phyloP scores from a whole-genome alignment of 805 yeast species.

The Cyberlindnera americana region DNA sequence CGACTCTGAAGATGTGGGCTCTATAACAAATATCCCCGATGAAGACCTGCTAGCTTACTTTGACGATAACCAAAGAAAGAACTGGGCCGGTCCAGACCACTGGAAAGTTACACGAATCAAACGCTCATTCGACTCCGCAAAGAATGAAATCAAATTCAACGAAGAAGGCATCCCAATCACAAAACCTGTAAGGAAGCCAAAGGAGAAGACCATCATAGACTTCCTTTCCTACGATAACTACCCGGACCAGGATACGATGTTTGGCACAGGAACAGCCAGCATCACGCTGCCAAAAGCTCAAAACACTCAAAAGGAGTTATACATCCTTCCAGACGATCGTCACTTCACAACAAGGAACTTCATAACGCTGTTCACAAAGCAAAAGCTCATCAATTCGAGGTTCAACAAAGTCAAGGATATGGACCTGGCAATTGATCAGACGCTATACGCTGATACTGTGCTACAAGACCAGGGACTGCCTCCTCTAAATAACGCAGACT shows the following conservation, averaged over 20 bases:
- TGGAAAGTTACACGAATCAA: slow-evolving; percentile 77
- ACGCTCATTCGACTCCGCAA: slow-evolving; percentile 22
- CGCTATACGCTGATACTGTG: slow-evolving; percentile 63
- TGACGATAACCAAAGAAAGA: slow-evolving; percentile 62
- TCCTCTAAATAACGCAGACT: slow-evolving; percentile 35
- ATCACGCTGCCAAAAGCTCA: slow-evolving; percentile 40
- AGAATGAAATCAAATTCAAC: slow-evolving; percentile 4
- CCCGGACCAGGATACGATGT: slow-evolving; percentile 37
- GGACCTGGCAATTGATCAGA: slow-evolving; percentile 50
- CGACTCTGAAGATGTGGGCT: slow-evolving; percentile 17
- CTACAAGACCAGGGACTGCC: slow-evolving; percentile 25
- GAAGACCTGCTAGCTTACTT: slow-evolving; percentile 74
- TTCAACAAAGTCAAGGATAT: slow-evolving; percentile 24
- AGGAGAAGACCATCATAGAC: slow-evolving; percentile 40
- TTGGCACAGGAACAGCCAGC: slow-evolving; percentile 34
- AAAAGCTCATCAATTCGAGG: slow-evolving; percentile 42
- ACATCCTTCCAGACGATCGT: slow-evolving; percentile 68
- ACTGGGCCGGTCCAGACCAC: slow-evolving; percentile 92
- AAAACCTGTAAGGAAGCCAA: slow-evolving; percentile 28
- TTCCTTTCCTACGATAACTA: slow-evolving; percentile 38
- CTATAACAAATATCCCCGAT: slow-evolving; percentile 40
- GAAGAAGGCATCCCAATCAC: slow-evolving; percentile 6
- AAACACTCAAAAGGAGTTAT: slow-evolving; percentile 38
- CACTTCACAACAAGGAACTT: slow-evolving; percentile 69
- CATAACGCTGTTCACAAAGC: slow-evolving; percentile 65